Base-by-base conservation (phyloP, 73 alveolate genomes). In the Paramecium primaurelia region DNA sequence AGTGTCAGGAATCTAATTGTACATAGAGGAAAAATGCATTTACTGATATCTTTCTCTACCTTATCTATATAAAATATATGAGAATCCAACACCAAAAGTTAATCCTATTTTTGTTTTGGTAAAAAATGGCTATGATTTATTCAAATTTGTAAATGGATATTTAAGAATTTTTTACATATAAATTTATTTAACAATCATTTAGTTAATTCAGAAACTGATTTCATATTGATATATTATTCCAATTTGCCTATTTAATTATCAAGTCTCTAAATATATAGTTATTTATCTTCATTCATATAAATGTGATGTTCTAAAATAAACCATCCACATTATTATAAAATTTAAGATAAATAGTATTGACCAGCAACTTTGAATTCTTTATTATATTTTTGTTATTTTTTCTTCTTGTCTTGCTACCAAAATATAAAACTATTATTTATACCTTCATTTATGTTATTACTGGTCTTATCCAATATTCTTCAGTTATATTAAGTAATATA, bases 301-400 rank as follows among this genome's bases (percentile, higher is more conserved):
- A 73, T 32, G 40, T 38, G 47, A 14, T 73, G 59, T 73, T 37
- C 58, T 38, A 73, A 73, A 37, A 73, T 73, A 18, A 30, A 22
- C 59, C 58, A 73, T 12, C 87, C 87, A 37, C 87, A 73, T 16
- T 73, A 14, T 16, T 73, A 22, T 36, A 73, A 20, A 34, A 73
- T 37, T 37, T 73, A 37, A 5, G 58, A 73, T 73, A 73, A 73
- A 38, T 73, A 37, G 59, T 73, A 73, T 37, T 73, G 16, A 9
- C 87, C 87, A 30, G 40, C 40, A 36, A 73, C 87, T 20, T 73
- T 73, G 59, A 73, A 73, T 38, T 73, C 87, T 37, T 73, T 73
- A 16, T 73, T 42, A 47, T 80, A 45, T 47, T 42, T 80, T 44
- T 80, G 34, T 14, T 80, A 80, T 18, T 45, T 80, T 16, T 80